A percentile compares a stretch with the other conserved stretches of the same genome.
Conservation (phyloP, 108 stramenopile genomes). For the Discostella stelligeroides region DNA sequence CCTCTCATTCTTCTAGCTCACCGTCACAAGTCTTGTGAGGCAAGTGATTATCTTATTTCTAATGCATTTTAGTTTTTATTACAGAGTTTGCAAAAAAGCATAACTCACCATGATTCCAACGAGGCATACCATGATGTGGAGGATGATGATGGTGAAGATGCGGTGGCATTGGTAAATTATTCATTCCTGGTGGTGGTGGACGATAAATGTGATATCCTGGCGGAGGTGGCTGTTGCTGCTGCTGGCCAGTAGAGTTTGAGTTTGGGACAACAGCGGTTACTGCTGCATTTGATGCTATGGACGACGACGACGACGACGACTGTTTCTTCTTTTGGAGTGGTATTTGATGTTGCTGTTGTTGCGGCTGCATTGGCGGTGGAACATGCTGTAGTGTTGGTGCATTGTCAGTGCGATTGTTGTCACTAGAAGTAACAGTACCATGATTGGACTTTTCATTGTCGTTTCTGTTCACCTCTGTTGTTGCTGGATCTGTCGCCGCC, state of each 20-base stretch:
- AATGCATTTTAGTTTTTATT: no score
- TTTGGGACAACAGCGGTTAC: not conserved
- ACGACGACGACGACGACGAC: not conserved
- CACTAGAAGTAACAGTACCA: no score
- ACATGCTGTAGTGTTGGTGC: not conserved
- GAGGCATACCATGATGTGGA: not conserved
- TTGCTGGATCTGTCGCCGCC: not conserved
- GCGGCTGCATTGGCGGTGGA: no score
- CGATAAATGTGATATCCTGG: no score
- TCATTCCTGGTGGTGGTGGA: no score
- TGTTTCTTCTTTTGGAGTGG: not conserved
- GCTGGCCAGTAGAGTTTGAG: not conserved
- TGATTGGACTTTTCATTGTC: not conserved
- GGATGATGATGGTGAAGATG: no score
- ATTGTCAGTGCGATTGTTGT: not conserved
- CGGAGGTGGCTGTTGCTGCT: not conserved
- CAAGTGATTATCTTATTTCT: no score
- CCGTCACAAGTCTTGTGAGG: no score
- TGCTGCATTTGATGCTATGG: not conserved
- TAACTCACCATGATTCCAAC: conserved; percentile 12
- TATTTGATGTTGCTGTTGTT: no score
- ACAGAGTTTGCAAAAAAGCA: not conserved
- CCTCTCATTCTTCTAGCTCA: no score
- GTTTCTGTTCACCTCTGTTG: no score
- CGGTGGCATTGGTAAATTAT: no score